Percentiles rank a stretch among this genome's conserved stretches.
Evolutionary conservation across 1,284 basidiomycete genomes (phyloP).

Genomic region (Porogramme epimiltina): DNA sequence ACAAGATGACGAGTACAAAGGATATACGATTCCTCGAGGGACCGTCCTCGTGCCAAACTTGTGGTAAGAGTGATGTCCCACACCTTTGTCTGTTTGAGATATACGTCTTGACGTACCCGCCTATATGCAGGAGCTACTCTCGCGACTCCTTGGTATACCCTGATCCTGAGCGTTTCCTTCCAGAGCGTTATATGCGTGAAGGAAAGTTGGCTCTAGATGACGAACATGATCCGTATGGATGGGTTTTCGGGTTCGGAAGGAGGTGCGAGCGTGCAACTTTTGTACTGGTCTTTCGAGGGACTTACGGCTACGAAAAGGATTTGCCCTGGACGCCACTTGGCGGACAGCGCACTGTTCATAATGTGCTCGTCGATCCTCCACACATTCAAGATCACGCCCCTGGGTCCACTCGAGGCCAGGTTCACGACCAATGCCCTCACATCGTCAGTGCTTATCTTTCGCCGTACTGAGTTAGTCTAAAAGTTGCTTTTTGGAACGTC

Average conservation of each 20-base stretch:
- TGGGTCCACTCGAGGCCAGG: neutral
- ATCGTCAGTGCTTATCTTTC: neutral
- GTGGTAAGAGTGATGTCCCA: conserved; percentile 4
- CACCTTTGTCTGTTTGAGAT: too few relatives aligned
- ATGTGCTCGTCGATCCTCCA: conserved; percentile 6
- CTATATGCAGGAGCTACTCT: conserved; percentile 21
- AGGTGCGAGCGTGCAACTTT: conserved; percentile 11
- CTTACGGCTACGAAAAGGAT: conserved; percentile 4
- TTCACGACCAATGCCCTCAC: neutral
- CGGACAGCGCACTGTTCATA: conserved; percentile 7
- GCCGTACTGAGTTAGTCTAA: too few relatives aligned
- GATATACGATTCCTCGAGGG: conserved; percentile 26
- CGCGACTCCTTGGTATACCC: conserved; percentile 20
- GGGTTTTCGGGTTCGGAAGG: conserved; percentile 13
- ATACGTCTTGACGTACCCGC: too few relatives aligned
- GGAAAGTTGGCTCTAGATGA: neutral
- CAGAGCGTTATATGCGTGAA: conserved; percentile 12
- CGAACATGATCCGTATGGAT: conserved; percentile 2
- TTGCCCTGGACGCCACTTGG: conserved; percentile 21
- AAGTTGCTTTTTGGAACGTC: too few relatives aligned
- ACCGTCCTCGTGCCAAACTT: conserved; percentile 16
- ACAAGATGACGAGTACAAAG: conserved; percentile 20
- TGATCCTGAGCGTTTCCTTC: conserved; percentile 24
- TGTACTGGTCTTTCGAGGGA: neutral
- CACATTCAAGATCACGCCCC: neutral